These are phyloP conservation scores for Mycoemilia scoparia DNA, from an alignment of 192 early-diverging fungal genomes.

Conservation along the genomic window DNA sequence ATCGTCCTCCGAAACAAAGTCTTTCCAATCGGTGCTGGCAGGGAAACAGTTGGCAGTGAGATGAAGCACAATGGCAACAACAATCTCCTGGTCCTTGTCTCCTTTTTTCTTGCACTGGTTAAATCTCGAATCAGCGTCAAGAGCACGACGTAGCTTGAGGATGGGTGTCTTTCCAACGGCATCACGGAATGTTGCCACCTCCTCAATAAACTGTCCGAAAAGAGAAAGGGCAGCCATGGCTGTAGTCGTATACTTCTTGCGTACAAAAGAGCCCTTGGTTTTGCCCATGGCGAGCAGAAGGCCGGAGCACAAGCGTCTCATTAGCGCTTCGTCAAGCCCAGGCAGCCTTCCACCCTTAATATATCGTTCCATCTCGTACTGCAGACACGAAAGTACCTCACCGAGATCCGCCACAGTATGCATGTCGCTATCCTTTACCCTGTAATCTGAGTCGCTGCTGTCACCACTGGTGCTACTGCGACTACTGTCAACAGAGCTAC, in stretches of 20 bases:
- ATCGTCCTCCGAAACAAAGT: conserved; percentile 67
- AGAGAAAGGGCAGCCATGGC: conserved; percentile 74
- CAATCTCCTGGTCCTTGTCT: conserved; percentile 49
- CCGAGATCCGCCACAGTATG: too few species aligned
- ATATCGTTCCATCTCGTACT: conserved; percentile 88
- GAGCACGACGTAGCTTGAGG: conserved; percentile 56
- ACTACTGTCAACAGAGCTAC: too few species aligned
- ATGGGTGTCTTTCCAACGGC: conserved; percentile 61
- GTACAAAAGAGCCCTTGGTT: conserved; percentile 38
- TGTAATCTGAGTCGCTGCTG: too few species aligned
- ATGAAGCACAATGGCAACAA: conserved; percentile 58
- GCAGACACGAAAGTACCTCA: conserved; percentile 74
- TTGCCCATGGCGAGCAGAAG: conserved; percentile 64
- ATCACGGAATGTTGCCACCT: conserved; percentile 78
- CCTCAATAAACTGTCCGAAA: conserved; percentile 89
- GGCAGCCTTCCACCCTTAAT: conserved; percentile 70
- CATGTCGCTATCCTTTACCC: too few species aligned
- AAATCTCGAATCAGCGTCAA: conserved; percentile 41
- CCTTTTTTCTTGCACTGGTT: conserved; percentile 53
- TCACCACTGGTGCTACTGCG: too few species aligned
- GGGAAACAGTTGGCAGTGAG: conserved; percentile 57
- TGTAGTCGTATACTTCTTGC: conserved; percentile 43
- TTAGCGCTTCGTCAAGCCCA: conserved; percentile 59
- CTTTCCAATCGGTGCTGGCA: conserved; percentile 77
- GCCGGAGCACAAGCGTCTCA: conserved; percentile 73